Evolutionary conservation across 176 grass and related monocot genomes (phyloP), one percentile per base, ranked within the genome.

Genomic region (Cenchrus fungigraminus): DNA sequence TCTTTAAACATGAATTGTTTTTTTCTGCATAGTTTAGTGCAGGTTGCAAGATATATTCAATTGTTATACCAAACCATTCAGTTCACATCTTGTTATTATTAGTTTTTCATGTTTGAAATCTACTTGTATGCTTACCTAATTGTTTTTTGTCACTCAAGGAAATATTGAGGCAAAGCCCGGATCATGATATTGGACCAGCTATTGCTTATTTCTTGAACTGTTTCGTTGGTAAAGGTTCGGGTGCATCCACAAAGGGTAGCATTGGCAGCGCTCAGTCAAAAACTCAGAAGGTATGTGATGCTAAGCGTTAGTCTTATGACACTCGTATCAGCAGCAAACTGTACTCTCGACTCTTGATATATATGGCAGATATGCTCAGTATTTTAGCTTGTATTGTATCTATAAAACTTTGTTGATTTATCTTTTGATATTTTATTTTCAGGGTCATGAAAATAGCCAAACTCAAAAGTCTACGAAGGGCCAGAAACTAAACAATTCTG

Each of bases 121-220:
- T 75, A 6, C 59, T 80, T 56, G 11, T 59, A 65, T 82, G 22
- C 10, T 91, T 42, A 92, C 67, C 32, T 29, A 79, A 62, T 22
- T 42, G 14, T 85, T 79, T 51, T 45, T 8, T 66, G 22, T 56
- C 9, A 66, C 87, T 83, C 43, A 62, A 99, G 97, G 97, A 99
- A 86, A 57, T 94, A 83, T 82, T 99, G 42, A 96, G 97, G 79
- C 88, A 89, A 82, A 84, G 85, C 56, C 82, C 89, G 59, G 97
- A 96, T 86, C 94, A 96, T 91, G 92, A 96, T 82, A 76, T 99
- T 77, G 93, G 90, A 32, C 88, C 90, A 74, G 84, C 97, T 55
- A 88, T 92, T 83, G 68, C 94, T 82, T 91, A 96, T 87, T 96
- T 99, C 79, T 91, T 99, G 46, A 99, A 94, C 87, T 96, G 97